These are phyloP conservation scores for Nicotiana noctiflora DNA, from an alignment of 257 asterid species.

Conservation along the genomic window DNA sequence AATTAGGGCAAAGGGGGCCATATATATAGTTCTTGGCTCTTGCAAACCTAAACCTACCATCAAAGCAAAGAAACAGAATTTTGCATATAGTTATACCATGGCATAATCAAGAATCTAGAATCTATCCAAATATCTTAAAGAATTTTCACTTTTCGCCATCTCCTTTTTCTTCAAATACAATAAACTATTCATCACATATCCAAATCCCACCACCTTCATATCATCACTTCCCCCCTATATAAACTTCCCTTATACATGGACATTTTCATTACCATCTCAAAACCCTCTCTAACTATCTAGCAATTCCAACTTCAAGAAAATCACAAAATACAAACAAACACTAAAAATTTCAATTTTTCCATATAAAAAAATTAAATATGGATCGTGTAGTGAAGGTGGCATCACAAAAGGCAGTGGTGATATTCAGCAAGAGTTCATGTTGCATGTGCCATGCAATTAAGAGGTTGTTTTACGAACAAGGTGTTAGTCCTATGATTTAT, in stretches of 20 bases:
- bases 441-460: slow-evolving; percentile 88
- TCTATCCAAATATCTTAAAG: slow-evolving; percentile 38
- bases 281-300: background rate
- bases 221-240: slow-evolving; percentile 4
- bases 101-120: slow-evolving; percentile 20
- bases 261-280: slow-evolving; percentile 1
- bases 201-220: background rate
- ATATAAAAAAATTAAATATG: slow-evolving; percentile 16
- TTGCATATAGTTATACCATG: slow-evolving; percentile 4
- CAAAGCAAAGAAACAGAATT: background rate
- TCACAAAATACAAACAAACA: background rate
- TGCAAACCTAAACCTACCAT: slow-evolving; percentile 3
- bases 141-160: slow-evolving; percentile 21
- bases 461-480: slow-evolving; percentile 67
- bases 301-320: background rate
- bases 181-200: slow-evolving; percentile 6
- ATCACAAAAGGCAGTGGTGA: slow-evolving; percentile 68
- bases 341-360: background rate
- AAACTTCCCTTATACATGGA: slow-evolving; percentile 1
- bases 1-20: slow-evolving; percentile 1
- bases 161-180: background rate
- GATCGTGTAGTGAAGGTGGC: slow-evolving; percentile 45
- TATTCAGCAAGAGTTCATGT: slow-evolving; percentile 72
- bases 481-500: slow-evolving; percentile 64
- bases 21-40: slow-evolving; percentile 5